Evolutionary conservation across 2,329 filamentous ascomycete species (phyloP).

Genomic region (Nigrospora sphaerica): DNA sequence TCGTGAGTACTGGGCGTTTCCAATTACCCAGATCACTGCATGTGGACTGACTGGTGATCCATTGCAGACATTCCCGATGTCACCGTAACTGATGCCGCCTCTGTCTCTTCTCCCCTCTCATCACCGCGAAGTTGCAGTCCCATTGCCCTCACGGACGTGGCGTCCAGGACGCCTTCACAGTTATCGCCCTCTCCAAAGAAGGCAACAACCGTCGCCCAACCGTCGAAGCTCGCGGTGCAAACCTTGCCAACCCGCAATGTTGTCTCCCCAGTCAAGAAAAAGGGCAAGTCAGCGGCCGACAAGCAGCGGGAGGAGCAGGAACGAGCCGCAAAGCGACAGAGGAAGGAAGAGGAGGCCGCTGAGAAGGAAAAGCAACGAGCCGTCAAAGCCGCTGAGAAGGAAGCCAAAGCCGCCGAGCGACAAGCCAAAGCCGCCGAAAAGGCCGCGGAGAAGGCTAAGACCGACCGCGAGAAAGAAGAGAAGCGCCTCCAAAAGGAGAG

Average conservation of each 20-base stretch:
- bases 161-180: slow-evolving; percentile 30
- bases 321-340: slow-evolving; percentile 37
- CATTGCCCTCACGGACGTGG: slow-evolving; percentile 32
- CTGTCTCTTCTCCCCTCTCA: slow-evolving; percentile 5
- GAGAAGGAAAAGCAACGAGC: slow-evolving; percentile 40
- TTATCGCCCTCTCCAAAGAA: slow-evolving; percentile 28
- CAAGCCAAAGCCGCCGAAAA: slow-evolving; percentile 21
- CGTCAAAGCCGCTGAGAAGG: slow-evolving; percentile 19
- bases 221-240: slow-evolving; percentile 10
- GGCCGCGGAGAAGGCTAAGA: slow-evolving; percentile 33
- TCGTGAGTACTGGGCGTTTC: background rate
- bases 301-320: slow-evolving; percentile 29
- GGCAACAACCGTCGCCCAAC: slow-evolving; percentile 7
- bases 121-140: slow-evolving; percentile 20
- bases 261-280: slow-evolving; percentile 25
- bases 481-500: slow-evolving; percentile 37
- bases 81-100: slow-evolving; percentile 3
- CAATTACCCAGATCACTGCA: background rate
- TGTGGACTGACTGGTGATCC: background rate
- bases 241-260: slow-evolving; percentile 3
- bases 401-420: slow-evolving; percentile 8
- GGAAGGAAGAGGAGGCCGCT: slow-evolving; percentile 40
- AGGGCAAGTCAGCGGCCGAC: slow-evolving; percentile 25
- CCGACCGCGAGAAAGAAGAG: slow-evolving; percentile 37
- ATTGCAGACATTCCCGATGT: slow-evolving; percentile 2